These are phyloP conservation scores for Plantago elongata DNA, from an alignment of 257 asterid species.

Conservation along the genomic window DNA sequence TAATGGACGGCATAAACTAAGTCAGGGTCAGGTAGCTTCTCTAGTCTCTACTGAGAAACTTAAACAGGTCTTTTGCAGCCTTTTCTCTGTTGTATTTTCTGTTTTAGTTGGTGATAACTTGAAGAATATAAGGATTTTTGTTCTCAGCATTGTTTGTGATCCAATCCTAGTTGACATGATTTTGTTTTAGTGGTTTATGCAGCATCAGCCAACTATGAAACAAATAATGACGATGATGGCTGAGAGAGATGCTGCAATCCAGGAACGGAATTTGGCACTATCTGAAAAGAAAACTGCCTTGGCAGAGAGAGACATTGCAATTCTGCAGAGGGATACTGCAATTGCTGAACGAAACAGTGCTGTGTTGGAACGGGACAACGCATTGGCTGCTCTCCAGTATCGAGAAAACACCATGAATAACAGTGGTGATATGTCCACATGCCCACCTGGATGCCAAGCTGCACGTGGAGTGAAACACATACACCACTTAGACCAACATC, in stretches of 20 bases:
- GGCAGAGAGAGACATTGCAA: slow-evolving; percentile 90
- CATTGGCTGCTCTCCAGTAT: slow-evolving; percentile 76
- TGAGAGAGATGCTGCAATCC: slow-evolving; percentile 94
- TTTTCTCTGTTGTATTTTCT: background rate
- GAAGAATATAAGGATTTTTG: background rate
- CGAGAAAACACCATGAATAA: slow-evolving; percentile 50
- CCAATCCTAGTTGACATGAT: background rate
- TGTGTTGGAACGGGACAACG: slow-evolving; percentile 81
- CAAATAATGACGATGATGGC: slow-evolving; percentile 91
- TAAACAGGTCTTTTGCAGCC: too few relatives aligned
- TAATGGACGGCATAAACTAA: slow-evolving; percentile 79
- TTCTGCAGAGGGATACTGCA: slow-evolving; percentile 79
- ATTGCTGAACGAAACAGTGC: slow-evolving; percentile 81
- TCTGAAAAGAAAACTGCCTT: slow-evolving; percentile 88
- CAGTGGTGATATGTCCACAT: slow-evolving; percentile 42
- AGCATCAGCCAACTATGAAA: slow-evolving; percentile 95
- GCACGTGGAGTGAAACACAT: slow-evolving; percentile 65
- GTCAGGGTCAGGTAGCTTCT: slow-evolving; percentile 68
- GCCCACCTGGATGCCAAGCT: slow-evolving; percentile 74
- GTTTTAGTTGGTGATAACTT: background rate
- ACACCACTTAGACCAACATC: slow-evolving; percentile 71
- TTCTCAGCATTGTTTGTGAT: background rate
- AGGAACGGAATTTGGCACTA: slow-evolving; percentile 80
- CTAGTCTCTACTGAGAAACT: too few relatives aligned
- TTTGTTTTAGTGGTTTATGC: slow-evolving; percentile 82